Percentiles rank a stretch among this genome's conserved stretches.
Evolutionary conservation across 1,284 basidiomycete species (phyloP).

Genomic region (Meira miltonrushii): DNA sequence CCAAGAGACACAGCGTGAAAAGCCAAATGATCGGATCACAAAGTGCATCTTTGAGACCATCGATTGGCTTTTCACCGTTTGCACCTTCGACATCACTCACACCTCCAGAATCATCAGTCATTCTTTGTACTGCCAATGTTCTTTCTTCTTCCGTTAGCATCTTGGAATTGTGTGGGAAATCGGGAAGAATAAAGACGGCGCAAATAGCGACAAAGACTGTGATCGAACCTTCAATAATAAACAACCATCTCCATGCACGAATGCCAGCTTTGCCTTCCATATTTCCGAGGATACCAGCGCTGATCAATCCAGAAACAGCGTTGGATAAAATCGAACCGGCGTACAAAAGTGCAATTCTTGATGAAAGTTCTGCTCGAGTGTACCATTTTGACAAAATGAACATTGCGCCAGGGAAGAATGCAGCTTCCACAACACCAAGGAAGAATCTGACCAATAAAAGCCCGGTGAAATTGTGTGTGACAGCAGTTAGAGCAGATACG

Average conservation of each 20-base stretch:
- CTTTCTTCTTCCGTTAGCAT: slow-evolving; percentile 24
- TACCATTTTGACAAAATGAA: slow-evolving; percentile 19
- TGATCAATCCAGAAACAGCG: slow-evolving; percentile 16
- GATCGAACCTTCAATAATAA: slow-evolving; percentile 34
- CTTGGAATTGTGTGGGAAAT: slow-evolving; percentile 34
- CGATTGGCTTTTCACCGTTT: slow-evolving; percentile 56
- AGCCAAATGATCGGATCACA: slow-evolving; percentile 34
- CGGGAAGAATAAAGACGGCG: slow-evolving; percentile 27
- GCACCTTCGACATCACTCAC: slow-evolving; percentile 11
- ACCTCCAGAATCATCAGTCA: slow-evolving; percentile 58
- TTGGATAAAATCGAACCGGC: slow-evolving; percentile 12
- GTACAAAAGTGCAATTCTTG: slow-evolving; percentile 15
- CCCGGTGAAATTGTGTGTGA: not conserved
- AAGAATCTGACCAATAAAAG: slow-evolving; percentile 12
- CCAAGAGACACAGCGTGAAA: slow-evolving; percentile 20
- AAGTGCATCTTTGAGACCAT: slow-evolving; percentile 27
- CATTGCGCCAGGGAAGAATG: slow-evolving; percentile 16
- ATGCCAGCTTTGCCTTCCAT: slow-evolving; percentile 12
- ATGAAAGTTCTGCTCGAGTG: slow-evolving; percentile 13
- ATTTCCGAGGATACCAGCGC: slow-evolving; percentile 11
- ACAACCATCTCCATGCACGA: slow-evolving; percentile 40
- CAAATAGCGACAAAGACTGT: slow-evolving; percentile 22
- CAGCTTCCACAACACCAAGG: slow-evolving; percentile 17
- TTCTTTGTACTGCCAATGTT: slow-evolving; percentile 25
- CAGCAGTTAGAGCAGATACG: slow-evolving; percentile 27